These are phyloP conservation scores for Coleophoma crateriformis DNA, from an alignment of 2,329 filamentous ascomycete genomes.

Conservation along the genomic window DNA sequence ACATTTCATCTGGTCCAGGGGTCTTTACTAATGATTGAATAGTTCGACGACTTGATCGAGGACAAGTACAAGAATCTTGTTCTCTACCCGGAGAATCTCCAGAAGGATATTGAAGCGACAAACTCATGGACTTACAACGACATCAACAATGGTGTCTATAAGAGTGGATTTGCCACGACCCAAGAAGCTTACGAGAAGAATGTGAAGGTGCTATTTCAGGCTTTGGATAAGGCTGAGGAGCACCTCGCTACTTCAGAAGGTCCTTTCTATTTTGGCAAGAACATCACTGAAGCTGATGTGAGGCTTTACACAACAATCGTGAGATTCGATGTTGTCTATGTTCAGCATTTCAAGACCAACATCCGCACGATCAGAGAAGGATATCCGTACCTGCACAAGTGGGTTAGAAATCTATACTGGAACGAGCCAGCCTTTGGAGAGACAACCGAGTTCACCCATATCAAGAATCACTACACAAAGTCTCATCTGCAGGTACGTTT, in stretches of 20 bases:
- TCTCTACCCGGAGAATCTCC: conserved; percentile 63
- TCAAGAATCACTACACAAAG: conserved; percentile 95
- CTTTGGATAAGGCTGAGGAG: conserved; percentile 70
- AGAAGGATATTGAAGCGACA: conserved; percentile 62
- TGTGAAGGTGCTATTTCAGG: conserved; percentile 64
- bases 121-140: conserved; percentile 76
- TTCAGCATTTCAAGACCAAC: conserved; percentile 79
- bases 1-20: conserved; percentile 61
- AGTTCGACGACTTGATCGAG: conserved; percentile 67
- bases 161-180: conserved; percentile 78
- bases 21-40: conserved; percentile 79
- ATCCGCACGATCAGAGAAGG: conserved; percentile 31
- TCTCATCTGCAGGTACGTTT: conserved; percentile 43
- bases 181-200: conserved; percentile 78
- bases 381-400: conserved; percentile 62
- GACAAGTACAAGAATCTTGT: conserved; percentile 54
- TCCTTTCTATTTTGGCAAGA: conserved; percentile 70
- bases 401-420: conserved; percentile 65
- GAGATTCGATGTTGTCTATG: conserved; percentile 68
- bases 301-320: conserved; percentile 60
- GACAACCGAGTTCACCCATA: conserved; percentile 26
- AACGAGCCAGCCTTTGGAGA: conserved; percentile 55
- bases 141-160: conserved; percentile 70
- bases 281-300: conserved; percentile 78
- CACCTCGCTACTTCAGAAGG: conserved; percentile 52